A percentile compares a stretch with the other conserved stretches of the same genome.
These are phyloP conservation scores for Sordaria brevicollis DNA, from an alignment of 495 filamentous ascomycete species.

Conservation along the genomic window DNA sequence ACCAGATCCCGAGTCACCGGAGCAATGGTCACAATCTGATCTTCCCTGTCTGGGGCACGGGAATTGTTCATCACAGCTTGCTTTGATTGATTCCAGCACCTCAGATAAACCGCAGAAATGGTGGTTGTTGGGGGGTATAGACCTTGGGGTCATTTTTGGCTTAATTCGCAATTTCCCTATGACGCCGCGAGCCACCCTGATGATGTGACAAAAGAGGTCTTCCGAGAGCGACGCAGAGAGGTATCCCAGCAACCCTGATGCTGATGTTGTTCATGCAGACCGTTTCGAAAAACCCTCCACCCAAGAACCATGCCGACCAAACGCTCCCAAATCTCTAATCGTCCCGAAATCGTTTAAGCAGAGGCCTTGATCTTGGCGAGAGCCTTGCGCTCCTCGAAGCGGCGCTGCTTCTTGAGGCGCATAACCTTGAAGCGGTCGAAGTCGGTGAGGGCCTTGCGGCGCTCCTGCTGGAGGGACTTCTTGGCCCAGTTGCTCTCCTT, in stretches of 20 bases:
- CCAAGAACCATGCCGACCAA: constrained; percentile 29
- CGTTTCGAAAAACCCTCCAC: constrained; percentile 29
- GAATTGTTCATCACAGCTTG: neutral
- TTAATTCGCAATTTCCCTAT: constrained; percentile 37
- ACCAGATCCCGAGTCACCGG: neutral
- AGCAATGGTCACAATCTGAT: neutral
- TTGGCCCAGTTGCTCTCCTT: constrained; percentile 79
- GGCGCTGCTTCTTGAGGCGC: constrained; percentile 93
- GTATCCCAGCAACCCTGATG: constrained; percentile 36
- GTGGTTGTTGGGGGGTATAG: constrained; percentile 5
- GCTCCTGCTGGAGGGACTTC: constrained; percentile 70
- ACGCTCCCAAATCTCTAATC: constrained; percentile 18
- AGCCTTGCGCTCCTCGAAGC: constrained; percentile 93
- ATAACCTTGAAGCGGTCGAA: constrained; percentile 99
- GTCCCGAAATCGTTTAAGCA: constrained; percentile 24
- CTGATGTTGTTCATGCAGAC: constrained; percentile 37
- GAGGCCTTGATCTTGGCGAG: constrained; percentile 61
- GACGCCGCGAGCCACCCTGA: constrained; percentile 28
- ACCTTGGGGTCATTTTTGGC: constrained; percentile 17
- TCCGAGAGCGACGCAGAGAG: constrained; percentile 41
- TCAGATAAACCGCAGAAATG: neutral
- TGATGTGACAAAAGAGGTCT: constrained; percentile 41
- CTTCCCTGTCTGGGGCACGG: neutral
- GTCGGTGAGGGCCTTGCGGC: constrained; percentile 85
- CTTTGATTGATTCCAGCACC: neutral